These are phyloP conservation scores for Prunus mongolica DNA, from an alignment of 306 rosid genomes.

Conservation along the genomic window DNA sequence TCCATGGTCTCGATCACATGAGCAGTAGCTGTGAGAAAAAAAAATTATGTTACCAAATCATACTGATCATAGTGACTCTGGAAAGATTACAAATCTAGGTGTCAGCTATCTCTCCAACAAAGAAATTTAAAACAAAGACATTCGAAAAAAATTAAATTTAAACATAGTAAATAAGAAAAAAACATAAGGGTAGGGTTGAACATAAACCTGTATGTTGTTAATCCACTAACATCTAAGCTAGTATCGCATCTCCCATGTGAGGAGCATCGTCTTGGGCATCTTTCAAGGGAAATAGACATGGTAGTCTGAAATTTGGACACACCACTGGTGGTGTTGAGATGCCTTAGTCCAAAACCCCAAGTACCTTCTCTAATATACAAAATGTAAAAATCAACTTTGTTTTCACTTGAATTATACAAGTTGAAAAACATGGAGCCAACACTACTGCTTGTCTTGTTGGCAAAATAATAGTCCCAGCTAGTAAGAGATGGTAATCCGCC, in stretches of 20 bases:
- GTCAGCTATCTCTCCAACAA: neutral
- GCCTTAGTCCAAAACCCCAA: constrained; percentile 84
- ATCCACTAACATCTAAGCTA: constrained; percentile 76
- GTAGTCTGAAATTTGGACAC: constrained; percentile 43
- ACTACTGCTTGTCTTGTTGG: constrained; percentile 72
- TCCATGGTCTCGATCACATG: constrained; percentile 90
- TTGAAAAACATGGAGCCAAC: constrained; percentile 67
- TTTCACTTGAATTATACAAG: constrained; percentile 62
- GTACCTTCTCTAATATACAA: constrained; percentile 88
- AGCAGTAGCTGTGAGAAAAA: constrained; percentile 72
- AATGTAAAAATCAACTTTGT: constrained; percentile 64
- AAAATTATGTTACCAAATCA: constrained; percentile 4
- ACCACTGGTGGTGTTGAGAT: constrained; percentile 31
- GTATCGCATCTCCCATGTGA: constrained; percentile 64
- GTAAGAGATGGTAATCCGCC: constrained; percentile 86
- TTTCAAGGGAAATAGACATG: constrained; percentile 85
- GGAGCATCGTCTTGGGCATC: constrained; percentile 90
- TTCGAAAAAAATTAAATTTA: constrained; percentile 13
- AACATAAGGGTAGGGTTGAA: constrained; percentile 19
- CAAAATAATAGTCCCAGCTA: constrained; percentile 78
- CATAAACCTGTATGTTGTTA: constrained; percentile 76
- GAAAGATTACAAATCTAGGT: neutral
- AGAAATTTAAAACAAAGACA: neutral
- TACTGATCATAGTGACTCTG: constrained; percentile 2
- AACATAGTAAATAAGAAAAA: constrained; percentile 13